Percentiles rank a stretch among this genome's conserved stretches.
Evolutionary conservation across 2,329 filamentous ascomycete genomes (phyloP).

Genomic region (Penicillium janthinellum): DNA sequence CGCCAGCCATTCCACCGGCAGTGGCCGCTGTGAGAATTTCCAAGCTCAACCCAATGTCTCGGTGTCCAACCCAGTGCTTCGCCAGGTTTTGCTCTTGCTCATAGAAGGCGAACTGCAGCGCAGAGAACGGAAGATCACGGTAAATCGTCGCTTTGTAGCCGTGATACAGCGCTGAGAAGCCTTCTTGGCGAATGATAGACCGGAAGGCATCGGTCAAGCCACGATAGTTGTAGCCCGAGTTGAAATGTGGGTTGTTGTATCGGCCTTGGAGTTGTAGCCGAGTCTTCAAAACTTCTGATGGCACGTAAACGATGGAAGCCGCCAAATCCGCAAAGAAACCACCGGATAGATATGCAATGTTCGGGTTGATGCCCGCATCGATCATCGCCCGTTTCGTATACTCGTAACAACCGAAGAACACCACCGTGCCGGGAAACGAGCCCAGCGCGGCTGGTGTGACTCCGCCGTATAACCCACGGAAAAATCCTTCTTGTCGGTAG

Average conservation of each 20-base stretch:
- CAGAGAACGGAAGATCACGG: constrained; percentile 92
- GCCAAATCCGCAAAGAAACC: constrained; percentile 92
- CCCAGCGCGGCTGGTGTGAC: constrained; percentile 87
- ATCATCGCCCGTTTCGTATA: constrained; percentile 89
- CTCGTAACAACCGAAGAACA: constrained; percentile 97
- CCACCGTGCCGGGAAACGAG: constrained; percentile 88
- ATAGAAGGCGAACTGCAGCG: constrained; percentile 96
- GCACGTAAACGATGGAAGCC: constrained; percentile 91
- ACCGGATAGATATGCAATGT: constrained; percentile 81
- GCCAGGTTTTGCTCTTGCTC: constrained; percentile 88
- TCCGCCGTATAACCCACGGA: constrained; percentile 87
- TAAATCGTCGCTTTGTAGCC: constrained; percentile 97
- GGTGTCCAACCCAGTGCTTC: constrained; percentile 72
- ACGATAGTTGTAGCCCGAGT: constrained; percentile 94
- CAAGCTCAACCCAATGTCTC: constrained; percentile 80
- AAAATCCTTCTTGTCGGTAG: constrained; percentile 84
- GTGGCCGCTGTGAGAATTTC: constrained; percentile 88
- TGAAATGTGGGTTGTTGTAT: constrained; percentile 91
- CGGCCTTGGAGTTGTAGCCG: constrained; percentile 91
- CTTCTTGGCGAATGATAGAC: constrained; percentile 82
- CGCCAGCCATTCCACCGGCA: constrained; percentile 88
- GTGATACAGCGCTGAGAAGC: constrained; percentile 82
- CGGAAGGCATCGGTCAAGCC: constrained; percentile 79
- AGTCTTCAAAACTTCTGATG: constrained; percentile 97
- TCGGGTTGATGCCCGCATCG: constrained; percentile 77